Percentiles rank a stretch among this genome's conserved stretches.
Conservation (phyloP, 306 rosid species). For the Cicer bijugum region DNA sequence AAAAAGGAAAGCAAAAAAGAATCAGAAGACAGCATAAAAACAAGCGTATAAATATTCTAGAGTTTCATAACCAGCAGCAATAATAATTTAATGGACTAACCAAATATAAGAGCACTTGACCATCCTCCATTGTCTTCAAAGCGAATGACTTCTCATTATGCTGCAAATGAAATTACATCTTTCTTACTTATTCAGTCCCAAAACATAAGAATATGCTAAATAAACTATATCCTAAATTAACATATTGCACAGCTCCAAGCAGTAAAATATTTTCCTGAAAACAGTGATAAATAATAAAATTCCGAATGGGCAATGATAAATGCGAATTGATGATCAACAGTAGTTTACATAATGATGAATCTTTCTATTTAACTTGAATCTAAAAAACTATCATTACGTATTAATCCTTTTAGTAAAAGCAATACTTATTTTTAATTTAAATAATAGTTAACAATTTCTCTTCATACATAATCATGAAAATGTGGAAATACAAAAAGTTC, state of each 20-base stretch:
- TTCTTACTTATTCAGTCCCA: constrained; percentile 13
- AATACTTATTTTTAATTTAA: neutral
- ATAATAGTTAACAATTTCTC: constrained; percentile 2
- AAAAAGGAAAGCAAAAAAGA: constrained; percentile 42
- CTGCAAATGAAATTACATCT: constrained; percentile 56
- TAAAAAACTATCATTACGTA: neutral
- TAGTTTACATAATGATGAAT: constrained; percentile 5
- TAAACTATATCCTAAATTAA: constrained; percentile 15
- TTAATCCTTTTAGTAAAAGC: neutral
- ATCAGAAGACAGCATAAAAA: constrained; percentile 28
- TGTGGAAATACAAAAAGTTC: constrained; percentile 7
- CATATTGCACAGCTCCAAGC: constrained; percentile 34
- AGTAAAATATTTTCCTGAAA: constrained; percentile 10
- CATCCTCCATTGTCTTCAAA: constrained; percentile 97
- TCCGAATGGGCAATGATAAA: neutral
- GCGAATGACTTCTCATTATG: constrained; percentile 87
- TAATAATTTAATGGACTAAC: constrained; percentile 53
- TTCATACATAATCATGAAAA: constrained; percentile 32
- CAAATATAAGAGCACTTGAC: constrained; percentile 87
- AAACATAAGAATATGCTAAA: constrained; percentile 35
- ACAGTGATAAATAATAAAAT: constrained; percentile 21
- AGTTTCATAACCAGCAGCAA: constrained; percentile 36
- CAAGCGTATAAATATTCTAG: neutral
- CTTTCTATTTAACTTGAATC: constrained; percentile 5
- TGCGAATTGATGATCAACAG: constrained; percentile 24